Evolutionary conservation across 345 rosid species (phyloP), one percentile per base, ranked within the genome.

Genomic region (Syzygium jambos): DNA sequence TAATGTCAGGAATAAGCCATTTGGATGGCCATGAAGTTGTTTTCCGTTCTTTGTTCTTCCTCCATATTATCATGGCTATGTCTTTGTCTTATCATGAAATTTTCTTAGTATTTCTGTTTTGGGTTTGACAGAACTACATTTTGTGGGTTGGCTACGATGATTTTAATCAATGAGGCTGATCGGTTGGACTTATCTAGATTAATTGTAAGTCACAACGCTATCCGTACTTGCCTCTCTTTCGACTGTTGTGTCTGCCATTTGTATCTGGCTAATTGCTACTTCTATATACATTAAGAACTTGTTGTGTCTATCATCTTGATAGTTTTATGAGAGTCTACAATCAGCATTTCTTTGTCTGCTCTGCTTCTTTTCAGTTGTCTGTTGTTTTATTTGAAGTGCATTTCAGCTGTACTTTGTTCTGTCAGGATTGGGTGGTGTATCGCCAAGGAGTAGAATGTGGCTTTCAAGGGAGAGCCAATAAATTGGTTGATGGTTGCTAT

Each of bases 361-460:
- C 15, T 16, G 23, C 56, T 87, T 54, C 59, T 87, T 23, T 56
- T 23, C 41, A 22, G 59, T 84, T 6, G 38, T 53, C 49, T 84
- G 86, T 51, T 84, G 61, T 53, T 55, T 21, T 52, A 46, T 84
- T 41, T 52, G 80, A 73, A 73, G 80, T 84, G 11, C 57, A 13
- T 29, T 83, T 83, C 55, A 52, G 1, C 63, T 86, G 22, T 51
- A 52, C 51, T 57, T 80, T 51, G 38, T 55, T 84, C 30, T 22
- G 55, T 46, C 88, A 98, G 99, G 94, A 93, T 90, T 98, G 99
- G 99, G 94, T 93, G 86, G 95, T 91, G 53, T 94, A 92, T 90
- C 95, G 99, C 89, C 99, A 98, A 94, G 99, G 99, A 89, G 91
- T 94, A 65, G 99, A 98, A 91, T 91, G 95, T 89, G 99, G 99